Evolutionary conservation across 352 stramenopile genomes (phyloP).

Genomic region (Phytophthora agathidicida): DNA sequence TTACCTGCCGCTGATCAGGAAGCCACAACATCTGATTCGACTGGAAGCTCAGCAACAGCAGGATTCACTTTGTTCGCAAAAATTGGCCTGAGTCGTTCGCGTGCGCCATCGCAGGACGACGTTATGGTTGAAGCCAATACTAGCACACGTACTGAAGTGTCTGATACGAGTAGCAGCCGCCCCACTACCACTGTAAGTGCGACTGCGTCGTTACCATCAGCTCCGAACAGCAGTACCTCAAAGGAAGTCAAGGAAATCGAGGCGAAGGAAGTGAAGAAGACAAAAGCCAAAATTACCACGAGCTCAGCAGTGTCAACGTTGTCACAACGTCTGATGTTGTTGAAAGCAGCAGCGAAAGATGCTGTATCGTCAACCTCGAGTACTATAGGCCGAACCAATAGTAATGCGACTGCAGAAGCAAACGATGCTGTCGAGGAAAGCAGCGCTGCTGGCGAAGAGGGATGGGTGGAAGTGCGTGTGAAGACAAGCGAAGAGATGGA

Average conservation of each 20-base stretch:
- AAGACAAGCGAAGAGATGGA: slow-evolving; percentile 54
- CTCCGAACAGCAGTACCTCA: slow-evolving; percentile 7
- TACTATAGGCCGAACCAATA: slow-evolving; percentile 20
- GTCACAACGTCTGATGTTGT: slow-evolving; percentile 65
- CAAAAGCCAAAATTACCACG: slow-evolving; percentile 33
- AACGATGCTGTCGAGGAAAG: slow-evolving; percentile 38
- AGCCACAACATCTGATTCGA: slow-evolving; percentile 2
- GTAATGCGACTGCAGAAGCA: slow-evolving; percentile 10
- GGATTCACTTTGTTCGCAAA: slow-evolving; percentile 59
- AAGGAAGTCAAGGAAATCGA: slow-evolving; percentile 14
- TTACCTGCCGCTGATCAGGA: slow-evolving; percentile 1
- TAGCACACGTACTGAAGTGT: slow-evolving; percentile 3
- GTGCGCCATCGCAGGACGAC: slow-evolving; percentile 42
- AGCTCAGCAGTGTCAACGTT: slow-evolving; percentile 52
- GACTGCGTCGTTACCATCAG: slow-evolving; percentile 6
- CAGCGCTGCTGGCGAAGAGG: slow-evolving; percentile 55
- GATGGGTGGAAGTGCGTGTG: slow-evolving; percentile 79
- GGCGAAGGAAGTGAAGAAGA: slow-evolving; percentile 20
- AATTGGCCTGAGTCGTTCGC: slow-evolving; percentile 52
- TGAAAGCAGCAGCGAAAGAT: slow-evolving; percentile 78
- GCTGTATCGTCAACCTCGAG: slow-evolving; percentile 47
- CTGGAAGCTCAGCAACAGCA: slow-evolving; percentile 20
- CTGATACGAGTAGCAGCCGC: slow-evolving; percentile 1
- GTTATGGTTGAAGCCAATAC: slow-evolving; percentile 14
- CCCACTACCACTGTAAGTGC: slow-evolving; percentile 4